phyloP scores from a whole-genome alignment of 2,329 filamentous ascomycete genomes.

The Nemania sp. region DNA sequence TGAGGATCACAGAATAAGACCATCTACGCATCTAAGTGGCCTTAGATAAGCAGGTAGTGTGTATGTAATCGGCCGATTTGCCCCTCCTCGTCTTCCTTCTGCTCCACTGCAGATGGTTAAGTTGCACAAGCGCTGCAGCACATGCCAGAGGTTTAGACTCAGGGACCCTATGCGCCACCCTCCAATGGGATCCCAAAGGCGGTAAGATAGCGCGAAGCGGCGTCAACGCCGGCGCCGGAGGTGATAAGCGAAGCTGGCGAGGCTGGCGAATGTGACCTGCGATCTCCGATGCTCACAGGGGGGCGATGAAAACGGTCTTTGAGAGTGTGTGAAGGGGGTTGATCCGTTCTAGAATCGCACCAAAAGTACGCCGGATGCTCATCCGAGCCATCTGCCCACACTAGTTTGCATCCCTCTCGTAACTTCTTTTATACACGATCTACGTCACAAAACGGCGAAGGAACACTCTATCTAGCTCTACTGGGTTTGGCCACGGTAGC shows the following conservation, averaged over 20 bases:
- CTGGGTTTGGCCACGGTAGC: neutral
- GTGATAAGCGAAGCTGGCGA: conserved; percentile 9
- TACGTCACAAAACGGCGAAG: neutral
- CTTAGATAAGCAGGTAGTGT: no score
- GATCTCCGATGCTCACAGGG: conserved; percentile 7
- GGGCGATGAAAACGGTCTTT: neutral
- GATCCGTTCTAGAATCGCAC: no score
- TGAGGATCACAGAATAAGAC: no score
- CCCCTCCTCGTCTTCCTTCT: no score
- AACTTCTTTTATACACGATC: no score
- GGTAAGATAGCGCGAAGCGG: conserved; percentile 11
- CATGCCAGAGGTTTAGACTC: conserved; percentile 14
- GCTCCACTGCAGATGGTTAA: no score
- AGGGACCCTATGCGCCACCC: neutral
- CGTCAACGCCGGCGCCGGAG: neutral
- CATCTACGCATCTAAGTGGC: no score
- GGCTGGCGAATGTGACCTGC: conserved; percentile 17
- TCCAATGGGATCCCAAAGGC: neutral
- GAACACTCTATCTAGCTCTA: neutral
- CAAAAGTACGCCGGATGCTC: no score
- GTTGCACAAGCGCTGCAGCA: no score
- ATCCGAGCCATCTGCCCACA: no score
- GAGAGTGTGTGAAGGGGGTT: neutral
- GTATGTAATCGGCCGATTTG: no score
- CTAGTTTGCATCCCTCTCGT: no score